Evolutionary conservation across 306 rosid species (phyloP).

Genomic region (Dalbergia cochinchinensis): DNA sequence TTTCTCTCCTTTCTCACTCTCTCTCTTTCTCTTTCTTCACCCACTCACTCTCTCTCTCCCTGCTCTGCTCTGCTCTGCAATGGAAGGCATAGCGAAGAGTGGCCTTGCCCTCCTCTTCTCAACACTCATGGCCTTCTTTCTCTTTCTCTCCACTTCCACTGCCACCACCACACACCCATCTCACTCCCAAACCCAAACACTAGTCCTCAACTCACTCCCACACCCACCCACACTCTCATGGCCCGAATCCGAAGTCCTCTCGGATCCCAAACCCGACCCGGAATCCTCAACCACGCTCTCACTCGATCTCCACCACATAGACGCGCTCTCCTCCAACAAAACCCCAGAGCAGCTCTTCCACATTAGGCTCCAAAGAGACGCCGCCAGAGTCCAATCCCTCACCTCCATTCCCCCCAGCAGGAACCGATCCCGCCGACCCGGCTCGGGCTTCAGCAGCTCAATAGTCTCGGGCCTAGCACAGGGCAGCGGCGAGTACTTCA

Average conservation of each 20-base stretch:
- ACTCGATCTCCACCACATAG: slow-evolving; percentile 73
- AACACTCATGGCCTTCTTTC: slow-evolving; percentile 40
- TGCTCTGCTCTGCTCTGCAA: slow-evolving; percentile 10
- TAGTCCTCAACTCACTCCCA: slow-evolving; percentile 59
- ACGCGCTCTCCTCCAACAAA: slow-evolving; percentile 58
- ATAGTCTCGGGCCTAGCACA: slow-evolving; percentile 80
- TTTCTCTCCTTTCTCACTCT: not conserved
- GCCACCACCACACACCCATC: slow-evolving; percentile 4
- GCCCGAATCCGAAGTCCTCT: slow-evolving; percentile 47
- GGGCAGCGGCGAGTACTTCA: slow-evolving; percentile 98
- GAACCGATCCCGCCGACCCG: slow-evolving; percentile 5
- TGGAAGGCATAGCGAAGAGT: slow-evolving; percentile 50
- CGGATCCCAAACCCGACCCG: slow-evolving; percentile 40
- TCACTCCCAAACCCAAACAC: slow-evolving; percentile 61
- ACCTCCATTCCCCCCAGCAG: slow-evolving; percentile 37
- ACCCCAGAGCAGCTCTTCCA: slow-evolving; percentile 76
- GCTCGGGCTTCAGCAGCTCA: slow-evolving; percentile 76
- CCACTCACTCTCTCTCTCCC: not conserved
- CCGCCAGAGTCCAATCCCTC: slow-evolving; percentile 57
- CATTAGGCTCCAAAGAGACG: slow-evolving; percentile 74
- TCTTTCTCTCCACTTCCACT: slow-evolving; percentile 51
- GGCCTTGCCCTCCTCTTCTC: slow-evolving; percentile 41
- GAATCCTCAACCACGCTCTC: slow-evolving; percentile 33
- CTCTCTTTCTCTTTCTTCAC: not conserved
- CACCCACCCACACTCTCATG: slow-evolving; percentile 56